Base-by-base conservation (phyloP, 1,139 yeast species). In the Kodamaea sp. region DNA sequence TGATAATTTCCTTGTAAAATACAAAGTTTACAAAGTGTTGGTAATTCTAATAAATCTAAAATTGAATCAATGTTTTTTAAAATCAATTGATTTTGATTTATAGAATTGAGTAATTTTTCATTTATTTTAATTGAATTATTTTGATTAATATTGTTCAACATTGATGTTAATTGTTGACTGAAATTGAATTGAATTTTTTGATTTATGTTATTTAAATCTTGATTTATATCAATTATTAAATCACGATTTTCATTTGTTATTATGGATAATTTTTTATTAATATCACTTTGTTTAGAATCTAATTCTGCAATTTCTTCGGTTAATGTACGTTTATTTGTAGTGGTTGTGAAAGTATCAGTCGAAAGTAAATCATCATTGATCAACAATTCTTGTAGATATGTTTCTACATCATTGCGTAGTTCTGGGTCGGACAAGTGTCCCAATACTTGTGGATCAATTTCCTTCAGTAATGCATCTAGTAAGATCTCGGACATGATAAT, bases 1-100 rank as follows among this genome's bases (percentile, higher is more conserved):
- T 89, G 86, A 56, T 89, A 92, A 55, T 86, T 86, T 0, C 96
- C 96, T 39, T 85, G 84, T 38, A 79, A 70, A 6, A 89, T 87
- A 60, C 97, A 87, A n/a, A 90, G 79, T 39, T 80, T 74, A 31
- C 94, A 81, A 38, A 90, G 61, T 2, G 94, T 75, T 0, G 97
- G 97, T 26, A 92, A 65, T 54, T 88, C 96, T 45, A 90, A 67
- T 8, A 89, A 73, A 51, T 87, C 96, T 45, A 85, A 77, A 8
- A 89, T 71, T 24, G 81, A 75, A 45, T 84, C 92, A 48, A 88
- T 74, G 48, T 84, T 82, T 29, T 77, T 70, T 33, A 86, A 62
- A 7, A 87, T 54, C 4, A 64, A 54, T 41, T 59, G 61, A 42
- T 62, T 62, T 5, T 54, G 49, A 8, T 54, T 50, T 28, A 67